A percentile compares a stretch with the other conserved stretches of the same genome.
These are phyloP conservation scores for Populus tremula DNA, from an alignment of 345 rosid species.

Conservation along the genomic window DNA sequence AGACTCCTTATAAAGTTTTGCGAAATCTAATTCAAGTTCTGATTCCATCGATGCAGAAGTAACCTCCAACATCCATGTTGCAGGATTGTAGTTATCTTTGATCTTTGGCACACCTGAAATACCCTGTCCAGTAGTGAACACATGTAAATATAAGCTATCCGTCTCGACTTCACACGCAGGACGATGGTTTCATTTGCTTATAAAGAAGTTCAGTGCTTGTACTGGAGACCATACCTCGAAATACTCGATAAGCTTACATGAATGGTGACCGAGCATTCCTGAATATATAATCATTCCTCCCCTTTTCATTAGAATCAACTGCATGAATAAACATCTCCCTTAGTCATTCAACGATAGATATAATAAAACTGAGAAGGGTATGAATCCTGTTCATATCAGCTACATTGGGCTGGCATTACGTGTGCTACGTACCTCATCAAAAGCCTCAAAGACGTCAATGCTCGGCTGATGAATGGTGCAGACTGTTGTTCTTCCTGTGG, in stretches of 20 bases:
- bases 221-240: not conserved
- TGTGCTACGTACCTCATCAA: not conserved
- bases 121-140: not conserved
- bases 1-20: conserved; percentile 5
- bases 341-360: no score
- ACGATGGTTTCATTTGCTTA: no score
- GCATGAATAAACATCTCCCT: not conserved
- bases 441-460: not conserved
- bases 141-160: no score
- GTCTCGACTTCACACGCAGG: no score
- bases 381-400: no score
- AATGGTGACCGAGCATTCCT: not conserved
- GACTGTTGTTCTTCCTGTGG: not conserved
- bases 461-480: not conserved
- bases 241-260: not conserved
- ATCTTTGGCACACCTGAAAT: not conserved
- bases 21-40: conserved; percentile 12
- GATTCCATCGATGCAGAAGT: conserved; percentile 14
- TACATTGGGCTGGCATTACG: no score
- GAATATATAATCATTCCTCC: not conserved
- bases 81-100: conserved; percentile 4
- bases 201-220: no score
- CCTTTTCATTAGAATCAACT: not conserved
- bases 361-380: no score
- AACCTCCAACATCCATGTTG: conserved; percentile 26